Percentiles rank a stretch among this genome's conserved stretches.
phyloP scores from a whole-genome alignment of 2,329 filamentous ascomycete genomes.

The Cordyceps cateniannulata region DNA sequence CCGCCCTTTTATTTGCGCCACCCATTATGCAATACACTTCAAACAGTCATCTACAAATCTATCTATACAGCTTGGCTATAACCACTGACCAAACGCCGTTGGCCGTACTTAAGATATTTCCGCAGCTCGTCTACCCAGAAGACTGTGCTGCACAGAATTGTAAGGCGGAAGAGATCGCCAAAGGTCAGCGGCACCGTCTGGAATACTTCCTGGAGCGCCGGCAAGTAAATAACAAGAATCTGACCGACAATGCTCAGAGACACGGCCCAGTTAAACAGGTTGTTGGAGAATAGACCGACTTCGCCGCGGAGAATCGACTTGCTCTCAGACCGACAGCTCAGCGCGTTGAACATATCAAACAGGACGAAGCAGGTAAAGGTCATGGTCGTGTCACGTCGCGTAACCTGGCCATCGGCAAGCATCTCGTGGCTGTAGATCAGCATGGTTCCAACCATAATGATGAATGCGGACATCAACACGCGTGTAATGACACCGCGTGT shows the following conservation, averaged over 20 bases:
- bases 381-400: constrained; percentile 94
- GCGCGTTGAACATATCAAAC: constrained; percentile 99
- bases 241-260: constrained; percentile 79
- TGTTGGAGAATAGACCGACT: constrained; percentile 75
- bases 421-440: constrained; percentile 89
- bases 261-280: constrained; percentile 95
- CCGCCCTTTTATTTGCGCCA: constrained; percentile 1
- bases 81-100: constrained; percentile 48
- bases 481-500: constrained; percentile 75
- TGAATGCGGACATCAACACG: constrained; percentile 76
- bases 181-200: constrained; percentile 82
- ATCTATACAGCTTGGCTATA: constrained; percentile 60
- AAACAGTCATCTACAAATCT: background rate
- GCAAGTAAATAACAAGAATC: constrained; percentile 87
- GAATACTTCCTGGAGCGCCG: constrained; percentile 88
- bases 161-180: constrained; percentile 65
- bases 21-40: background rate
- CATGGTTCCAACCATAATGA: constrained; percentile 92
- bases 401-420: constrained; percentile 73
- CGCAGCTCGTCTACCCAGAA: constrained; percentile 92
- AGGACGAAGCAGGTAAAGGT: constrained; percentile 98
- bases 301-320: constrained; percentile 88
- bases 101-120: constrained; percentile 67
- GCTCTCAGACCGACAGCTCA: constrained; percentile 83
- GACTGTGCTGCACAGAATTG: constrained; percentile 76